Evolutionary conservation across 2,329 filamentous ascomycete genomes (phyloP).

Genomic region (Bipolaris oryzae): DNA sequence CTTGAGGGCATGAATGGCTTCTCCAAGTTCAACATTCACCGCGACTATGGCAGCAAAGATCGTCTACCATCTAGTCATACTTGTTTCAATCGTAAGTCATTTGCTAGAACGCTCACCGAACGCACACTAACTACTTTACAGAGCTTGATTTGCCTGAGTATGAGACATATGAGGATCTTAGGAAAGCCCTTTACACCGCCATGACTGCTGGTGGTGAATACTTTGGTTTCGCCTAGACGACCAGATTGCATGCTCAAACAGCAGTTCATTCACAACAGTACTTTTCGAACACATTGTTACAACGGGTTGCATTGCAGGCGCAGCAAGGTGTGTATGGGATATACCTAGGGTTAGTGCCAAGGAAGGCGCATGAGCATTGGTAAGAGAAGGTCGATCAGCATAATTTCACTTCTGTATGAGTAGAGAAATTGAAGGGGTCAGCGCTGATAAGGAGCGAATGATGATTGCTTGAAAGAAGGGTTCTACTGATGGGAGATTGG

Average conservation of each 20-base stretch:
- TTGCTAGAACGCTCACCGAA: neutral
- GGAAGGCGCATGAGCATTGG: constrained; percentile 8
- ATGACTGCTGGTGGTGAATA: constrained; percentile 98
- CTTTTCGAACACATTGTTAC: constrained; percentile 23
- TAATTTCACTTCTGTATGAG: constrained; percentile 23
- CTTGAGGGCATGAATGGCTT: constrained; percentile 99
- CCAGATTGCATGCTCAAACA: neutral
- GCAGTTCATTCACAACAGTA: constrained; percentile 7
- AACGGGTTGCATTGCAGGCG: constrained; percentile 43
- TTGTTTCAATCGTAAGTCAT: constrained; percentile 94
- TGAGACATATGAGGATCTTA: constrained; percentile 89
- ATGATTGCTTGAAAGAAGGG: neutral
- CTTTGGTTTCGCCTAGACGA: constrained; percentile 87
- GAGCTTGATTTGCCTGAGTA: constrained; percentile 98
- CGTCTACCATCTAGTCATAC: constrained; percentile 95
- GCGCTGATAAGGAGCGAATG: constrained; percentile 5
- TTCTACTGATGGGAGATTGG: constrained; percentile 19
- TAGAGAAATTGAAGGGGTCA: constrained; percentile 22
- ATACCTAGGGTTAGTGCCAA: constrained; percentile 5
- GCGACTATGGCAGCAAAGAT: constrained; percentile 96
- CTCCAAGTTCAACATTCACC: constrained; percentile 97
- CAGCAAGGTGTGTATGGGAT: constrained; percentile 17
- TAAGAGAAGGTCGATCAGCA: neutral
- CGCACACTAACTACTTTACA: constrained; percentile 54
- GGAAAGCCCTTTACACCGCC: constrained; percentile 87